These are phyloP conservation scores for Rhizopogon vulgaris DNA, from an alignment of 768 basidiomycete genomes.

Conservation along the genomic window DNA sequence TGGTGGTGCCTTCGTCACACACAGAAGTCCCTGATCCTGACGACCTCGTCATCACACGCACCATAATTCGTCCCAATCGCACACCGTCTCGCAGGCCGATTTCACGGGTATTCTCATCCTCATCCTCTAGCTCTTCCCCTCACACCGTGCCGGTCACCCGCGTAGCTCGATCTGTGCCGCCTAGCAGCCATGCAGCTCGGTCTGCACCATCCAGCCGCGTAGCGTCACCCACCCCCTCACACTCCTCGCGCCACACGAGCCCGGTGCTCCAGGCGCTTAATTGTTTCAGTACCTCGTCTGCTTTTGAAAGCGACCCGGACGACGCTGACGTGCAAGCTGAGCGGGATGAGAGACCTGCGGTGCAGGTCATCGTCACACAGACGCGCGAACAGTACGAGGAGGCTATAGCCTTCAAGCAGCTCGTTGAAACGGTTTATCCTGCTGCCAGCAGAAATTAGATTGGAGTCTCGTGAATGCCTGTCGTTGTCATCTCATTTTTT, in stretches of 20 bases:
- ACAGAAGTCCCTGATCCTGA: constrained; percentile 22
- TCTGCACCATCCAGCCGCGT: too few relatives aligned
- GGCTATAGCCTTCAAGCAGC: constrained; percentile 26
- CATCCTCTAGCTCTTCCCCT: constrained; percentile 24
- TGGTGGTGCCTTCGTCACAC: neutral
- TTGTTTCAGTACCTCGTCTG: constrained; percentile 25
- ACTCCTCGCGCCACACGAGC: constrained; percentile 18
- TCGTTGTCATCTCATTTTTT: neutral
- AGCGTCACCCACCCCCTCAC: constrained; percentile 19
- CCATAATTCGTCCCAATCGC: constrained; percentile 30
- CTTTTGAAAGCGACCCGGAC: constrained; percentile 28
- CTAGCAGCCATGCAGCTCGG: too few relatives aligned
- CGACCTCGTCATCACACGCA: constrained; percentile 29
- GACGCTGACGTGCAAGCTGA: constrained; percentile 16
- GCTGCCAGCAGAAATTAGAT: constrained; percentile 4
- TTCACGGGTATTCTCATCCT: neutral
- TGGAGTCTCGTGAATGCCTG: neutral
- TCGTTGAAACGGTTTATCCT: constrained; percentile 20
- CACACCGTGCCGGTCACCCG: constrained; percentile 8
- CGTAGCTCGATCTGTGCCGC: neutral
- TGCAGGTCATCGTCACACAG: constrained; percentile 29
- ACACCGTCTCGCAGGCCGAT: constrained; percentile 13
- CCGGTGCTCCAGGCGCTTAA: constrained; percentile 23
- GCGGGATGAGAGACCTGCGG: constrained; percentile 11
- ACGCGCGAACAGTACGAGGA: constrained; percentile 27